phyloP scores from a whole-genome alignment of 2,329 filamentous ascomycete genomes.

The Penicillium sp. region DNA sequence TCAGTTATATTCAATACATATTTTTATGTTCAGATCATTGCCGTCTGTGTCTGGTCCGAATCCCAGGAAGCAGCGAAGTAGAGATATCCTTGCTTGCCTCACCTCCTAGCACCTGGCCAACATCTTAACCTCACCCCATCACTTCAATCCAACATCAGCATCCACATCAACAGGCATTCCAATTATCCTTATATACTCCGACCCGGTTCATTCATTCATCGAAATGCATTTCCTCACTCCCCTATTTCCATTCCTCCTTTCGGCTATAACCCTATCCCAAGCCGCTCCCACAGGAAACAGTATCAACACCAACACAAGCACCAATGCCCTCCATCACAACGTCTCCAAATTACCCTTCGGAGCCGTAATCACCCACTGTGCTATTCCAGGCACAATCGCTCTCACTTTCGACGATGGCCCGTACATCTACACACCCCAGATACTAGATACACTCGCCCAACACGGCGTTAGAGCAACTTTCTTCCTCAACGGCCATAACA shows the following conservation, averaged over 20 bases:
- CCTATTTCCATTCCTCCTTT: neutral
- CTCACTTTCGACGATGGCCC: conserved; percentile 67
- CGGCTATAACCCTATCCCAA: neutral
- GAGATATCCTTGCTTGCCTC: neutral
- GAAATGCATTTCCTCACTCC: neutral
- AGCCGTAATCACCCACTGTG: conserved; percentile 44
- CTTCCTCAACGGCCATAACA: conserved; percentile 55
- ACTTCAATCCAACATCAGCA: neutral
- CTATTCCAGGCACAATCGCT: conserved; percentile 56
- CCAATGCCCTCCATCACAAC: neutral
- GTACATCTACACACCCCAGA: conserved; percentile 56
- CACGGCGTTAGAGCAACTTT: conserved; percentile 64
- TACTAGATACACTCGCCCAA: conserved; percentile 57
- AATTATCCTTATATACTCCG: neutral
- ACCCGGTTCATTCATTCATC: neutral
- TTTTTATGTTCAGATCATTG: neutral
- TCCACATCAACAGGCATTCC: neutral
- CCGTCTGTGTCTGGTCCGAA: neutral
- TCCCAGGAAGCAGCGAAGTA: conserved; percentile 1
- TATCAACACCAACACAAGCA: neutral
- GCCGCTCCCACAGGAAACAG: conserved; percentile 1
- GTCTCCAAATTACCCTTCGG: conserved; percentile 37
- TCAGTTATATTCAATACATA: neutral
- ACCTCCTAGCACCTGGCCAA: neutral
- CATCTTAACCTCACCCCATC: neutral